Evolutionary conservation across 164 flowering plant genomes (phyloP), one percentile per base, ranked within the genome.

Genomic region (Cinnamomum micranthum): DNA sequence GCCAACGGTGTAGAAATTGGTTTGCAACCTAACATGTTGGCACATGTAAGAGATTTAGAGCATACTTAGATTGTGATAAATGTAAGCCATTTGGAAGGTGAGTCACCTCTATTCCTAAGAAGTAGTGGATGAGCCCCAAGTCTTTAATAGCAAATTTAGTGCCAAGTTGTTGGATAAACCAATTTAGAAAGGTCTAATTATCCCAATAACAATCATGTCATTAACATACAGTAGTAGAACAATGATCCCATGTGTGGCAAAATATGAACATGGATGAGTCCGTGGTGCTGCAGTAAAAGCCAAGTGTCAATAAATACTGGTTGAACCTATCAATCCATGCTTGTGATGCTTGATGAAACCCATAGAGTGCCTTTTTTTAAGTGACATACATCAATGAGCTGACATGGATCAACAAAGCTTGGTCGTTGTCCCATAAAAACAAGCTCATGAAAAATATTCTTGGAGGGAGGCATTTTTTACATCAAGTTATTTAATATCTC

Each of bases 381-480:
- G 15, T 3, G 10, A 15, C 19, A 31, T 5, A 17, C 73, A 69
- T 69, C 15, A n/a, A 1, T 19, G 9, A 66, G 77, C 17, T 25
- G 5, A 2, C 12, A 9, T 31, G 27, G 11, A 24, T 75, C 68
- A 58, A 69, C 60, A 60, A 58, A 69, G 22, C 77, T 60, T 0
- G 10, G 68, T 27, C 41, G 70, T 28, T 73, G 50, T 10, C 14
- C 41, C 75, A 73, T 64, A 17, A 11, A 73, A 6, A 73, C 70
- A 4, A 4, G 58, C 13, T 22, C 41, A 2, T 41, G 35, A 24
- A 73, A 35, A 59, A 23, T 35, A 19, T 4, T 47, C 70, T 33
- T 73, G 75, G 4, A 73, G 24, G 24, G 50, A 65, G 1, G 70
- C 62, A 35, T 35, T 6, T 35, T 35, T 35, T 0, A 35, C 2